Evolutionary conservation across 2,329 filamentous ascomycete genomes (phyloP).

Genomic region (Trichoderma asperellum): DNA sequence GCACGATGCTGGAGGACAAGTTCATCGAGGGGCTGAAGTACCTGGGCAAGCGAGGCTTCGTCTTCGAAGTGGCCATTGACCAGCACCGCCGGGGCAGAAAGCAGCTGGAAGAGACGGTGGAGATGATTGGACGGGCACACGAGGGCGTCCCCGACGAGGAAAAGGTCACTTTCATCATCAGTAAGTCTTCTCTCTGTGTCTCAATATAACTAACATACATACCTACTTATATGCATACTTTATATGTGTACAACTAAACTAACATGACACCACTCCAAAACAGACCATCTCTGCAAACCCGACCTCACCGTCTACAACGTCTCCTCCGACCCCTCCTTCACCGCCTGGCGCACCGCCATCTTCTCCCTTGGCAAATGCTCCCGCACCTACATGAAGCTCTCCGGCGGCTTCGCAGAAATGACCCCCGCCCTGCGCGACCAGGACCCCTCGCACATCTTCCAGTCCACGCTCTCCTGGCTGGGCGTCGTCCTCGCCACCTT

Average conservation of each 20-base stretch:
- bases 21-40: constrained; percentile 70
- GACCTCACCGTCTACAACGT: constrained; percentile 67
- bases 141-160: constrained; percentile 61
- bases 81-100: constrained; percentile 73
- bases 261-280: no score
- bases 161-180: constrained; percentile 70
- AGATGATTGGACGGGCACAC: constrained; percentile 71
- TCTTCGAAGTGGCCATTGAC: constrained; percentile 86
- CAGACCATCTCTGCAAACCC: constrained; percentile 90
- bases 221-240: no score
- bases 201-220: no score
- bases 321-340: constrained; percentile 61
- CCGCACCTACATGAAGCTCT: constrained; percentile 88
- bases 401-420: constrained; percentile 82
- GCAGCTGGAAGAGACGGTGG: constrained; percentile 72
- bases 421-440: constrained; percentile 56
- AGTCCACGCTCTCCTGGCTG: constrained; percentile 70
- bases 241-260: constrained; percentile 1
- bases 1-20: constrained; percentile 63
- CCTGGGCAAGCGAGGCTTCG: constrained; percentile 64
- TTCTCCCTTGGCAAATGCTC: constrained; percentile 66
- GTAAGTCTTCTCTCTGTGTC: constrained; percentile 55
- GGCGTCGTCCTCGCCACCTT: constrained; percentile 74
- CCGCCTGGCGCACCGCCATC: constrained; percentile 71
- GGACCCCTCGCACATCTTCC: constrained; percentile 61